These are phyloP conservation scores for Heliamphora pulchella DNA, from an alignment of 179 eudicot genomes.

Conservation along the genomic window DNA sequence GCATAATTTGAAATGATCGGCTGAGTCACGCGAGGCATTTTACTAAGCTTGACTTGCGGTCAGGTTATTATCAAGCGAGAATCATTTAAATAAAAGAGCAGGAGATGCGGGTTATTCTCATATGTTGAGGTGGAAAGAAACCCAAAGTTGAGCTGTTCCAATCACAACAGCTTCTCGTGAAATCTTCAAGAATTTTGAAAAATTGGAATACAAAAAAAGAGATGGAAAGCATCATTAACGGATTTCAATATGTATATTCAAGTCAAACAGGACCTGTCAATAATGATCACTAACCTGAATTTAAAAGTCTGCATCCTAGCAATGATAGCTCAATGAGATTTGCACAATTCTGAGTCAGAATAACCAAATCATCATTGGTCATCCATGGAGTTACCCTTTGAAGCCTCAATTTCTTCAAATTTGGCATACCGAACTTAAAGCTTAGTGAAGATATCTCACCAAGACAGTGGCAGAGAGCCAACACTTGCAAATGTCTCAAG, in stretches of 20 bases:
- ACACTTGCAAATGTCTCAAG: slow-evolving; percentile 39
- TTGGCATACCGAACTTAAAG: slow-evolving; percentile 42
- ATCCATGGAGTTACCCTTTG: slow-evolving; percentile 85
- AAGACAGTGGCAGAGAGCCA: slow-evolving; percentile 75
- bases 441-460: slow-evolving; percentile 59
- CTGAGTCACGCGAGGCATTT: no score
- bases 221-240: background rate
- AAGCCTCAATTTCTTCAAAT: slow-evolving; percentile 63
- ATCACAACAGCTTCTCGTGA: background rate
- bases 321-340: slow-evolving; percentile 51
- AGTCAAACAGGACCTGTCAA: background rate
- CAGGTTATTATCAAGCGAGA: background rate
- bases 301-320: slow-evolving; percentile 61
- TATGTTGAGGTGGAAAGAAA: background rate
- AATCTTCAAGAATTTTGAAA: slow-evolving; percentile 1
- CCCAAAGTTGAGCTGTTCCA: background rate
- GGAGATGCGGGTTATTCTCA: background rate
- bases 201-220: background rate
- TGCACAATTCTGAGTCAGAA: slow-evolving; percentile 47
- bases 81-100: background rate
- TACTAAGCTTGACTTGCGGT: no score
- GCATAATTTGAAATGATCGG: no score
- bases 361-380: slow-evolving; percentile 60
- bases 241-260: background rate
- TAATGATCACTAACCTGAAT: slow-evolving; percentile 43